A percentile compares a stretch with the other conserved stretches of the same genome.
phyloP scores from a whole-genome alignment of 2,329 filamentous ascomycete species.

The Fusarium hostae region DNA sequence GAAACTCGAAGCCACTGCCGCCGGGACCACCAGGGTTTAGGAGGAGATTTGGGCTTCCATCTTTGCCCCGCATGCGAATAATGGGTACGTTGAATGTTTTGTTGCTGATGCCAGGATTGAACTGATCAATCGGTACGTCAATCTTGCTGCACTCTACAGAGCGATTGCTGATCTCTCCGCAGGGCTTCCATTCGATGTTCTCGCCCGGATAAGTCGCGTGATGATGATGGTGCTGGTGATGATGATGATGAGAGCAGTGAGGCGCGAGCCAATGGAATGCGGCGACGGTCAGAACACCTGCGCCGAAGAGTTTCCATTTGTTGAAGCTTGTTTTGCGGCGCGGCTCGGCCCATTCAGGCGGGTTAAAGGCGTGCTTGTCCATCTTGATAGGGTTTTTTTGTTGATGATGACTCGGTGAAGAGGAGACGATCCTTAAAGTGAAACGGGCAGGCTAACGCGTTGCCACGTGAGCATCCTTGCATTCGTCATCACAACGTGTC shows the following conservation, averaged over 20 bases:
- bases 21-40: slow-evolving; percentile 62
- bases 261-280: slow-evolving; percentile 21
- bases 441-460: background rate
- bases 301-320: slow-evolving; percentile 29
- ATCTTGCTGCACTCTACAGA: slow-evolving; percentile 57
- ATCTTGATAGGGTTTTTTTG: slow-evolving; percentile 1
- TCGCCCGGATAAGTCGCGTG: slow-evolving; percentile 21
- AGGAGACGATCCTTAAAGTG: background rate
- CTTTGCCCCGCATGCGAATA: slow-evolving; percentile 55
- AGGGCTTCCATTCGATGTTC: slow-evolving; percentile 50
- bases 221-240: background rate
- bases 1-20: slow-evolving; percentile 53
- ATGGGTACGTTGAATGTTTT: slow-evolving; percentile 58
- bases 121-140: slow-evolving; percentile 60
- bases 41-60: slow-evolving; percentile 57
- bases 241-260: slow-evolving; percentile 21
- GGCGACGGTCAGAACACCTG: slow-evolving; percentile 5
- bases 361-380: slow-evolving; percentile 13
- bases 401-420: background rate
- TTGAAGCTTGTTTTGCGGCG: background rate
- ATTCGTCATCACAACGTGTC: background rate
- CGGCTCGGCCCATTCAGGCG: background rate
- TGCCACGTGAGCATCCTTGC: slow-evolving; percentile 8
- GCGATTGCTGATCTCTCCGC: slow-evolving; percentile 51
- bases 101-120: slow-evolving; percentile 47